phyloP scores from a whole-genome alignment of 1,139 yeast genomes.

The Hansenula lynferdii region DNA sequence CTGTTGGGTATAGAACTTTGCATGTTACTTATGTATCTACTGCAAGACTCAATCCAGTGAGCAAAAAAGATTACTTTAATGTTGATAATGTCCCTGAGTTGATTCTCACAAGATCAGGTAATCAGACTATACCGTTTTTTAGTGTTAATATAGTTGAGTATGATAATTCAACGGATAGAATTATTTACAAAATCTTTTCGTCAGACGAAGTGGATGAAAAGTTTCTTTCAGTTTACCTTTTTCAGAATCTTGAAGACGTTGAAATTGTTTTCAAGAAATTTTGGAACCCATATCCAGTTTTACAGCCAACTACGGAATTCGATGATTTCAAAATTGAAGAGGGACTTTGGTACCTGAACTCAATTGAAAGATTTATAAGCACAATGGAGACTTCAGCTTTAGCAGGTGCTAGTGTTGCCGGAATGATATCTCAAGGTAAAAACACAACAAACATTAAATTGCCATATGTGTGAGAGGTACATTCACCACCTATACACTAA shows the following conservation, averaged over 20 bases:
- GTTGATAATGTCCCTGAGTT: conserved; percentile 25
- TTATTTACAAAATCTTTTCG: conserved; percentile 38
- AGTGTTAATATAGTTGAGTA: conserved; percentile 26
- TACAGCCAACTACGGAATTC: conserved; percentile 23
- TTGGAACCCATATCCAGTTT: conserved; percentile 37
- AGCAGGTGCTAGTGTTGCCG: conserved; percentile 41
- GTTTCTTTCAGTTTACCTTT: conserved; percentile 22
- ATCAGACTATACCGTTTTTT: conserved; percentile 23
- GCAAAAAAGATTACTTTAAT: conserved; percentile 14
- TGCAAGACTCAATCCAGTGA: conserved; percentile 5
- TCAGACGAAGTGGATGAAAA: conserved; percentile 17
- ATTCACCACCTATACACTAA: too few species aligned
- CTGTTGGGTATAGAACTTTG: conserved; percentile 26
- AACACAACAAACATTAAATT: conserved; percentile 11
- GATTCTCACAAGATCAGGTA: conserved; percentile 24
- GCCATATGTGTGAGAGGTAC: neutral
- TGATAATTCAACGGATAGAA: conserved; percentile 22
- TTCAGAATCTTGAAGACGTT: conserved; percentile 16
- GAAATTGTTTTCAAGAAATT: conserved; percentile 23
- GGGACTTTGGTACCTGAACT: conserved; percentile 34
- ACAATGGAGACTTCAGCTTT: conserved; percentile 46
- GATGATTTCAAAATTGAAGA: conserved; percentile 24
- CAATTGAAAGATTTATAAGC: conserved; percentile 38
- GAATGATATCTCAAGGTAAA: conserved; percentile 20
- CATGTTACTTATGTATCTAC: conserved; percentile 26